Evolutionary conservation across 1,284 basidiomycete genomes (phyloP).

Genomic region (Ceratobasidium sp.): DNA sequence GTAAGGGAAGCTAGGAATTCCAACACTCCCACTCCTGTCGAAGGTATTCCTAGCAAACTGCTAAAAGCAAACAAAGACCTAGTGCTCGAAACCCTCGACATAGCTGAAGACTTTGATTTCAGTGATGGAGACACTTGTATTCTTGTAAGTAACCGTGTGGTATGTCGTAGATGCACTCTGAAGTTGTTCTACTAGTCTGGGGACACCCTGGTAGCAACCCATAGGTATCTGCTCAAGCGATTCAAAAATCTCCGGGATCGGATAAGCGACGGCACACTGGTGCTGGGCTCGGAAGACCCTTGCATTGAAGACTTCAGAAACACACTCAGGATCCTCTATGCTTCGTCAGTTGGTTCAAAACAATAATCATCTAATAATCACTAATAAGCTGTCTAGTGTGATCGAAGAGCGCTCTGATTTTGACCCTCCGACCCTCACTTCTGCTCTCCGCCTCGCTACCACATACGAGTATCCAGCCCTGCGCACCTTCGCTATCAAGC

Average conservation of each 20-base stretch:
- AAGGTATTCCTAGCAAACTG: too few species aligned
- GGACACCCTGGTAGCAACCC: conserved; percentile 19
- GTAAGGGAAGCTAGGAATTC: too few species aligned
- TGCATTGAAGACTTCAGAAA: not conserved
- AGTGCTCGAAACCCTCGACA: too few species aligned
- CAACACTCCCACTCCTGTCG: too few species aligned
- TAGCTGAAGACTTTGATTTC: too few species aligned
- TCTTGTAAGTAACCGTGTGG: too few species aligned
- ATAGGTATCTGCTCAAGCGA: conserved; percentile 18
- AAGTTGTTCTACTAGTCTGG: not conserved
- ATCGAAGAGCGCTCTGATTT: not conserved
- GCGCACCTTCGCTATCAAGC: conserved; percentile 10
- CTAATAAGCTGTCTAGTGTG: not conserved
- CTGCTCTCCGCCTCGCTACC: conserved; percentile 4
- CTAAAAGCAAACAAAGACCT: too few species aligned
- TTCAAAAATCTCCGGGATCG: conserved; percentile 1
- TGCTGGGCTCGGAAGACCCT: not conserved
- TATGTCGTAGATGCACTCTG: too few species aligned
- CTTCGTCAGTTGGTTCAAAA: conserved; percentile 9
- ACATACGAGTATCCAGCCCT: conserved; percentile 8
- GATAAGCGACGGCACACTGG: not conserved
- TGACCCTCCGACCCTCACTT: not conserved
- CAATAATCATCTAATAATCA: too few species aligned
- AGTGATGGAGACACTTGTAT: too few species aligned
- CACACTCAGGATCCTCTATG: conserved; percentile 25